Percentiles rank a stretch among this genome's conserved stretches.
These are phyloP conservation scores for Plasmodium gonderi DNA, from an alignment of 169 alveolate genomes.

Conservation along the genomic window DNA sequence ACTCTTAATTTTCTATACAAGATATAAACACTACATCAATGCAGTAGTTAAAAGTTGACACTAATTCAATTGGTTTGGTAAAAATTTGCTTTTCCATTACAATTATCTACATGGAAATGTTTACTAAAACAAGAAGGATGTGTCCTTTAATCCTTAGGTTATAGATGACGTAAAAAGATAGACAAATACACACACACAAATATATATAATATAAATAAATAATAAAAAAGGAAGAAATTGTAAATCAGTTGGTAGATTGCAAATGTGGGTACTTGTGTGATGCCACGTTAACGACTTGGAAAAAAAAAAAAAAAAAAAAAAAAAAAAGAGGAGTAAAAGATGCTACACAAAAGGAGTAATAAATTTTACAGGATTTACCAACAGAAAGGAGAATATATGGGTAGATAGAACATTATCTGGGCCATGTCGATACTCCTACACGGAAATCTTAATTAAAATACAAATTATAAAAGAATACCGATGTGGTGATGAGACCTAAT, in stretches of 20 bases:
- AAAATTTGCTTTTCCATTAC: background rate
- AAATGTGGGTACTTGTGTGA: background rate
- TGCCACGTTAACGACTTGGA: background rate
- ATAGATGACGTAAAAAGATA: background rate
- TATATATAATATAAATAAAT: too few species aligned
- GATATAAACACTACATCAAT: background rate
- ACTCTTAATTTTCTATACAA: background rate
- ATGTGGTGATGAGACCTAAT: conserved; percentile 52
- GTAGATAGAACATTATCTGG: background rate
- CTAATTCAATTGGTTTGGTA: background rate
- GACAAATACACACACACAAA: background rate
- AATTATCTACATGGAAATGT: background rate
- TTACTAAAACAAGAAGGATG: background rate
- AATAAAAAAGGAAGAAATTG: background rate
- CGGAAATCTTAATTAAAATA: background rate
- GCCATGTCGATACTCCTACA: background rate
- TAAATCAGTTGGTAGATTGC: background rate
- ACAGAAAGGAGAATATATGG: background rate
- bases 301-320: too few species aligned
- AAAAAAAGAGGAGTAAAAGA: too few species aligned
- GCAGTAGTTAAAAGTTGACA: background rate
- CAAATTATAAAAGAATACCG: conserved; percentile 54
- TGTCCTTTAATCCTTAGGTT: background rate
- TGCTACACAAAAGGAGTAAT: too few species aligned
- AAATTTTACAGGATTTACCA: background rate